Base-by-base conservation (phyloP, 1,284 basidiomycete genomes). In the Ganoderma leucocontextum region DNA sequence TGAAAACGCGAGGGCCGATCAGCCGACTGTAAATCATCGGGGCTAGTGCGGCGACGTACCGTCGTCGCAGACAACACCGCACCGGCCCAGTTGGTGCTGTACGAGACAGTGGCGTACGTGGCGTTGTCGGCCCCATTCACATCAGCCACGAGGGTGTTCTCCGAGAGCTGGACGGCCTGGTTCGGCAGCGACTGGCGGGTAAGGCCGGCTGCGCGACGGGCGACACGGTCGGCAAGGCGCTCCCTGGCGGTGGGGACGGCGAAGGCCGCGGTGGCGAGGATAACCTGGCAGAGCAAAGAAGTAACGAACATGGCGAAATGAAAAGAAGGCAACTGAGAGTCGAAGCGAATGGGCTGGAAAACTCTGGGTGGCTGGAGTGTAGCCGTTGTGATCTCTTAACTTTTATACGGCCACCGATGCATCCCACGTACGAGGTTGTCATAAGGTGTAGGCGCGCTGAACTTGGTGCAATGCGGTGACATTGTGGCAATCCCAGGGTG, bases 1-100 rank as follows among this genome's bases (percentile, higher is more conserved):
- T 22, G 33, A 29, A 7, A 17, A 60, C 15, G 3, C 15, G 13
- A 39, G 44, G 42, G 55, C 22, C 63, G 41, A n/a, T 38, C 33
- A 6, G n/a, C 3, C 55, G 13, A 41, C 39, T 29, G 29, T 25
- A 15, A 22, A 41, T n/a, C 35, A 2, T 5, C 17, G 33, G 49
- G 47, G 1, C 39, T 10, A 15, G 29, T 2, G 35, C 47, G 8
- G 2, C 3, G 15, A 69, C 76, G 57, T 60, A 77, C 76, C 49
- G 69, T 59, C 38, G 42, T 41, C 19, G 67, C 63, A 41, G 69
- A 64, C 58, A 70, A 69, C 19, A 76, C 75, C 29, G 72, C 75
- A 41, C 76, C 75, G 61, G 76, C 69, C 76, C 76, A 77, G 76
- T 77, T 77, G 58, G 69, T 66, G 67, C 72, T 74, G 75, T 71